Evolutionary conservation across 2,329 filamentous ascomycete species (phyloP).

Genomic region (Calonectria montana): DNA sequence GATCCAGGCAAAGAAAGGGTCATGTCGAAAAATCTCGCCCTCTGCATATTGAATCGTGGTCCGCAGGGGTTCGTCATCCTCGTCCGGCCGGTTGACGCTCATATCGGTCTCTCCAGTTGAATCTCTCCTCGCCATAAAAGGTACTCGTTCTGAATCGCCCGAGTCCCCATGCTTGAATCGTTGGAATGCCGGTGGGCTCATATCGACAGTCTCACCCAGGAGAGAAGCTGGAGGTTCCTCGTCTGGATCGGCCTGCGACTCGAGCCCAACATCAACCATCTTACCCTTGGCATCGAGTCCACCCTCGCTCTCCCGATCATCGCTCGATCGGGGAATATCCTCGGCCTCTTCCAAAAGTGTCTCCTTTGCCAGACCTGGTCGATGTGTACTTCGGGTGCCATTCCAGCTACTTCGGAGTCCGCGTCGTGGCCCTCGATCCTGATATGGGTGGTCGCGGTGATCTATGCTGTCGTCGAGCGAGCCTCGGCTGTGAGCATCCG

Average conservation of each 20-base stretch:
- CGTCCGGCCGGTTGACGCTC: slow-evolving; percentile 51
- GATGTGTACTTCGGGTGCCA: slow-evolving; percentile 59
- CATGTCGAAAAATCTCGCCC: slow-evolving; percentile 81
- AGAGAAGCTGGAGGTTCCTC: slow-evolving; percentile 70
- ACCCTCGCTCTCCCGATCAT: slow-evolving; percentile 44
- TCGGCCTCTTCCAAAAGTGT: slow-evolving; percentile 55
- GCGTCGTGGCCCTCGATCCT: slow-evolving; percentile 59
- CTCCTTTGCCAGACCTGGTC: slow-evolving; percentile 42
- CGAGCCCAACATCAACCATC: slow-evolving; percentile 90
- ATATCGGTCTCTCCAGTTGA: slow-evolving; percentile 61
- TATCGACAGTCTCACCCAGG: slow-evolving; percentile 65
- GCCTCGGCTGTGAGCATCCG: slow-evolving; percentile 64
- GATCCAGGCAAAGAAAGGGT: slow-evolving; percentile 91
- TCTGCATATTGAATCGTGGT: slow-evolving; percentile 66
- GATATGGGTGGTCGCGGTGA: slow-evolving; percentile 50
- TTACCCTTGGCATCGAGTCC: slow-evolving; percentile 63
- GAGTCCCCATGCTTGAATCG: slow-evolving; percentile 59
- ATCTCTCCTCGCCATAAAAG: slow-evolving; percentile 54
- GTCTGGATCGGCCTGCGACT: slow-evolving; percentile 71
- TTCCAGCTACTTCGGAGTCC: slow-evolving; percentile 76
- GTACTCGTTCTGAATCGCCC: slow-evolving; percentile 50
- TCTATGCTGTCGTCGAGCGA: slow-evolving; percentile 49
- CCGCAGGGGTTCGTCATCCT: slow-evolving; percentile 50
- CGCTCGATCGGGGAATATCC: slow-evolving; percentile 52
- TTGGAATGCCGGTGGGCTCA: slow-evolving; percentile 71